Evolutionary conservation across 352 stramenopile genomes (phyloP).

Genomic region (Globisporangium carolinianum): DNA sequence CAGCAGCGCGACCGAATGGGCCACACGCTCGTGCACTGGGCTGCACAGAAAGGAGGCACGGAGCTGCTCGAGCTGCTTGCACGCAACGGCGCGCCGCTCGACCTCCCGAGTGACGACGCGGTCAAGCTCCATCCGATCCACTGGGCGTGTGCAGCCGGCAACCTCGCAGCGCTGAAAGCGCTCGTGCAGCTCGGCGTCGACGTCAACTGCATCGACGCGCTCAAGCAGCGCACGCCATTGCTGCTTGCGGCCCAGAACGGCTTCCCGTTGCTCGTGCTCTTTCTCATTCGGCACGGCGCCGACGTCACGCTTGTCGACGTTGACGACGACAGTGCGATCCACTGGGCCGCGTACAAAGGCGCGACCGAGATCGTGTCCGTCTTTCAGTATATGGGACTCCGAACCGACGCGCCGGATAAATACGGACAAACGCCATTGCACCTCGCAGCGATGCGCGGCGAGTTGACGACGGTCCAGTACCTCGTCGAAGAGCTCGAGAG

Average conservation of each 20-base stretch:
- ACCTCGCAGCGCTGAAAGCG: conserved; percentile 49
- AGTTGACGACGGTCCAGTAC: conserved; percentile 67
- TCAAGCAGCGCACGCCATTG: conserved; percentile 69
- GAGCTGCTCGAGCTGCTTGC: conserved; percentile 57
- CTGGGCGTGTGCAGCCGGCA: conserved; percentile 74
- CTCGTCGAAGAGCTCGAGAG: conserved; percentile 75
- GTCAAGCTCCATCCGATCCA: conserved; percentile 74
- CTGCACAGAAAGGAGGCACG: conserved; percentile 41
- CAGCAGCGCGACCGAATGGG: conserved; percentile 42
- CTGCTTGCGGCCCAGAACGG: conserved; percentile 75
- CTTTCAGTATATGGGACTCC: conserved; percentile 75
- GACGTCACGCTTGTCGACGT: conserved; percentile 60
- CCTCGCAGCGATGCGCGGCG: conserved; percentile 69
- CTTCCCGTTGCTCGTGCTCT: conserved; percentile 67
- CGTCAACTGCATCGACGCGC: conserved; percentile 64
- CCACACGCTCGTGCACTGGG: conserved; percentile 71
- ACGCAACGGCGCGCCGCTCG: conserved; percentile 35
- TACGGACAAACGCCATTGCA: conserved; percentile 83
- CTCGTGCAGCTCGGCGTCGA: conserved; percentile 63
- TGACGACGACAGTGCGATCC: conserved; percentile 70
- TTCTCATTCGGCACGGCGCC: conserved; percentile 62
- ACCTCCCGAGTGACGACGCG: conserved; percentile 51
- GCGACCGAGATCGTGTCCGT: conserved; percentile 75
- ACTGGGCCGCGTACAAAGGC: conserved; percentile 86
- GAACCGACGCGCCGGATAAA: conserved; percentile 47